phyloP scores from a whole-genome alignment of 1,284 basidiomycete species.

The Melampsora americana region DNA sequence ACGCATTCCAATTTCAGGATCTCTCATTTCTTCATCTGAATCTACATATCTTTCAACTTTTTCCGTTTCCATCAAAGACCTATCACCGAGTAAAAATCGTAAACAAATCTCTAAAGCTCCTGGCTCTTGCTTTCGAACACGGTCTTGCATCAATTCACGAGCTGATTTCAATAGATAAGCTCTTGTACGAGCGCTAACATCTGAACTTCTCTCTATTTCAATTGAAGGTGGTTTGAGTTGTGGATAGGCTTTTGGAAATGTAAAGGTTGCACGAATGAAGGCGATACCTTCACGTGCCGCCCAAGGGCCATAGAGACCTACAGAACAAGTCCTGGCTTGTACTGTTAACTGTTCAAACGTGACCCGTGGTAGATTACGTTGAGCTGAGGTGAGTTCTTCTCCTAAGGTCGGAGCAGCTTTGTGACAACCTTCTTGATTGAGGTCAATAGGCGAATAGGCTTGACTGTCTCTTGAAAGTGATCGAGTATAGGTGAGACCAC shows the following conservation, averaged over 20 bases:
- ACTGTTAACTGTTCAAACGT: slow-evolving; percentile 70
- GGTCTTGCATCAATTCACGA: slow-evolving; percentile 38
- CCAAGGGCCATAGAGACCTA: slow-evolving; percentile 86
- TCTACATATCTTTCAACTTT: slow-evolving; percentile 35
- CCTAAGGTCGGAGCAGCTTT: slow-evolving; percentile 3
- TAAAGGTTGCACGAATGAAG: slow-evolving; percentile 84
- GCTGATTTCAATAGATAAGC: slow-evolving; percentile 42
- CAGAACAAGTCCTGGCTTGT: slow-evolving; percentile 72
- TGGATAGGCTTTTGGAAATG: slow-evolving; percentile 80
- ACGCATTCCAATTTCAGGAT: slow-evolving; percentile 23
- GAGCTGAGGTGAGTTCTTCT: slow-evolving; percentile 28
- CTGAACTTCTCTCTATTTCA: slow-evolving; percentile 37
- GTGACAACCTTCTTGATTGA: background rate
- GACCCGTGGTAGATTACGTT: slow-evolving; percentile 17
- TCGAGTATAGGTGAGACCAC: slow-evolving; percentile 56
- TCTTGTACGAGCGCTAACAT: slow-evolving; percentile 38
- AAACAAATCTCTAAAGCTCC: slow-evolving; percentile 38
- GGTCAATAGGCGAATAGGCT: slow-evolving; percentile 74
- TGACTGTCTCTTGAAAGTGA: slow-evolving; percentile 62
- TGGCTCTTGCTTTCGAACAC: slow-evolving; percentile 27
- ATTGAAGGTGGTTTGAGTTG: slow-evolving; percentile 39
- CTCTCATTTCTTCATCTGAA: slow-evolving; percentile 39
- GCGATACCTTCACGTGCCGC: slow-evolving; percentile 68
- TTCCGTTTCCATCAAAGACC: slow-evolving; percentile 22
- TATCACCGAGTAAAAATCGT: slow-evolving; percentile 35